Evolutionary conservation across 2,329 filamentous ascomycete genomes (phyloP).

Genomic region (Zarea fungicola): DNA sequence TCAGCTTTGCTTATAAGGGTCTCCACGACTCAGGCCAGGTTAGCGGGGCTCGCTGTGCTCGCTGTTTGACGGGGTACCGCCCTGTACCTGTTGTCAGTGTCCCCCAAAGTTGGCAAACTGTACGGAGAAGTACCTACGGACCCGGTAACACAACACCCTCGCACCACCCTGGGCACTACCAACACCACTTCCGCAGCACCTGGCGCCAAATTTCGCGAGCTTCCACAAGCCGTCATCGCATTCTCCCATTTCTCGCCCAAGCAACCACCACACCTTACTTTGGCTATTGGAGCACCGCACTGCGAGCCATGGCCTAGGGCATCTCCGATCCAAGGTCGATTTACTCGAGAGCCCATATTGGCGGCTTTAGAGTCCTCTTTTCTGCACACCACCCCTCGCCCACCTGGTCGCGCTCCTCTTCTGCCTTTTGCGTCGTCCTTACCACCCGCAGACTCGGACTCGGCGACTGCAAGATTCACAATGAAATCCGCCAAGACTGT

Average conservation of each 20-base stretch:
- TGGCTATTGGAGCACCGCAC: constrained; percentile 3
- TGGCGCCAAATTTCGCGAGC: constrained; percentile 12
- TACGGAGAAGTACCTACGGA: not conserved
- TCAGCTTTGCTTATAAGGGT: constrained; percentile 4
- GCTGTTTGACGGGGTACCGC: not conserved
- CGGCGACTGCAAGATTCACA: constrained; percentile 17
- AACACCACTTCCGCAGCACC: not conserved
- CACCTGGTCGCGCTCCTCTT: constrained; percentile 9
- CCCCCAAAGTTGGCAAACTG: not conserved
- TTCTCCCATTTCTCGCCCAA: constrained; percentile 8
- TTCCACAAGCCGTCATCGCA: constrained; percentile 12
- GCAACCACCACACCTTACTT: not conserved
- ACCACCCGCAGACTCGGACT: constrained; percentile 11
- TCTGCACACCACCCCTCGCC: constrained; percentile 13
- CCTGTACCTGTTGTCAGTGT: not conserved
- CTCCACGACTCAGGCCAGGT: not conserved
- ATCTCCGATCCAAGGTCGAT: constrained; percentile 14
- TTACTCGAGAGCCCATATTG: constrained; percentile 6
- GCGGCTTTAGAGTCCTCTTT: not conserved
- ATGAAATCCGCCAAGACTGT: constrained; percentile 54
- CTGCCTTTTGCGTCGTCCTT: constrained; percentile 2
- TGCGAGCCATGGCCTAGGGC: constrained; percentile 18
- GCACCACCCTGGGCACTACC: not conserved
- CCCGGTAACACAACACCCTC: no score
- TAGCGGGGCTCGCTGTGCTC: constrained; percentile 3